A percentile compares a stretch with the other conserved stretches of the same genome.
These are phyloP conservation scores for Noccaea bulbosa DNA, from an alignment of 345 rosid species.

Conservation along the genomic window DNA sequence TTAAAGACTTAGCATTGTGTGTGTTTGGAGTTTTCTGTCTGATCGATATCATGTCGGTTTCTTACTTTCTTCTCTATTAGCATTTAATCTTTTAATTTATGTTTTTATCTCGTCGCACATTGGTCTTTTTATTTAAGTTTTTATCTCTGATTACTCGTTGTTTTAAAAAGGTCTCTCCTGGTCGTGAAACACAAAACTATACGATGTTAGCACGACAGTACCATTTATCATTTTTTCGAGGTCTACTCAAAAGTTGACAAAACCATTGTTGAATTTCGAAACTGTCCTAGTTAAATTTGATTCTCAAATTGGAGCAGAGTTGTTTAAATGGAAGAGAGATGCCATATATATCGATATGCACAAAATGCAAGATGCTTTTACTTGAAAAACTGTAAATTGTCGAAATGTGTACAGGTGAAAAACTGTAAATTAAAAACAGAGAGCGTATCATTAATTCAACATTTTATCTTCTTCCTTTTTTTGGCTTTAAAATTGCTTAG, in stretches of 20 bases:
- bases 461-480: background rate
- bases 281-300: background rate
- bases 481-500: background rate
- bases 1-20: background rate
- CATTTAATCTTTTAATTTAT: conserved; percentile 6
- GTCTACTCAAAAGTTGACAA: too few species aligned
- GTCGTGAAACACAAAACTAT: too few species aligned
- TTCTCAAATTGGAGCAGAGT: background rate
- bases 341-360: too few species aligned
- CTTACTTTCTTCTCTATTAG: too few species aligned
- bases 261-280: too few species aligned
- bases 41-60: conserved; percentile 27
- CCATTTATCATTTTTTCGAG: too few species aligned
- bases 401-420: too few species aligned
- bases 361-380: too few species aligned
- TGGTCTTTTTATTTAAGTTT: background rate
- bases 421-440: too few species aligned
- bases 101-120: conserved; percentile 16
- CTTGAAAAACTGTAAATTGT: too few species aligned
- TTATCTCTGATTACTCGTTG: background rate
- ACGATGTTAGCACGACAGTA: too few species aligned
- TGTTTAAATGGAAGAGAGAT: background rate
- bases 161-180: background rate
- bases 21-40: conserved; percentile 20
- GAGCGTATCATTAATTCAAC: too few species aligned